A percentile compares a stretch with the other conserved stretches of the same genome.
These are phyloP conservation scores for Gnetum montanum DNA, from an alignment of 75 land plant species.

Conservation along the genomic window DNA sequence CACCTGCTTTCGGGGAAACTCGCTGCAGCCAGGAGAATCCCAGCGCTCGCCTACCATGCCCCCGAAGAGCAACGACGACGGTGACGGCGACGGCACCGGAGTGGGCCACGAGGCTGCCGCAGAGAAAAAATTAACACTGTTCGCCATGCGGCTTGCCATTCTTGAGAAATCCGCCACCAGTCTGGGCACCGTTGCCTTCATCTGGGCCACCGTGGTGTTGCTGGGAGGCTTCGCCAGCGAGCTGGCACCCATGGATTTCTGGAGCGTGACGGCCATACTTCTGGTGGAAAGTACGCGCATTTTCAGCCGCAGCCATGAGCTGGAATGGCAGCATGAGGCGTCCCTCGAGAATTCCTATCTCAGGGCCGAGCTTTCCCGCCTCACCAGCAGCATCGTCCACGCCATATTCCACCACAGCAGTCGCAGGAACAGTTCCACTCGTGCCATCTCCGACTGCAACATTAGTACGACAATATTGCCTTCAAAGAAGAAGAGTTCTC, in stretches of 20 bases:
- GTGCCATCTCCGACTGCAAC: not conserved
- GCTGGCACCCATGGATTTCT: conserved; percentile 58
- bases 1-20: too few species aligned
- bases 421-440: not conserved
- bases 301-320: conserved; percentile 76
- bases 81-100: not conserved
- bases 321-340: conserved; percentile 83
- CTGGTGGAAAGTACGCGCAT: conserved; percentile 70
- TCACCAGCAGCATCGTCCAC: not conserved
- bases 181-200: conserved; percentile 65
- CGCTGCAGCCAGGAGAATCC: too few species aligned
- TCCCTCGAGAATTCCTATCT: conserved; percentile 32
- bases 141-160: conserved; percentile 71
- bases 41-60: too few species aligned
- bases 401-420: conserved; percentile 5
- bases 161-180: conserved; percentile 69
- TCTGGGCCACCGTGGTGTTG: conserved; percentile 94
- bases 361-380: not conserved
- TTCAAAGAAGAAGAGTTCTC: not conserved
- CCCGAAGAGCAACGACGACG: too few species aligned
- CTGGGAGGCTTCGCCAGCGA: conserved; percentile 75
- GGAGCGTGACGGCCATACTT: conserved; percentile 63
- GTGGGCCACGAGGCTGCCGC: too few species aligned
- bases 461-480: not conserved
- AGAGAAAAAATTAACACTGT: conserved; percentile 72